Conservation (phyloP, 139 green algal species). For the Chlamydomonas sp. region DNA sequence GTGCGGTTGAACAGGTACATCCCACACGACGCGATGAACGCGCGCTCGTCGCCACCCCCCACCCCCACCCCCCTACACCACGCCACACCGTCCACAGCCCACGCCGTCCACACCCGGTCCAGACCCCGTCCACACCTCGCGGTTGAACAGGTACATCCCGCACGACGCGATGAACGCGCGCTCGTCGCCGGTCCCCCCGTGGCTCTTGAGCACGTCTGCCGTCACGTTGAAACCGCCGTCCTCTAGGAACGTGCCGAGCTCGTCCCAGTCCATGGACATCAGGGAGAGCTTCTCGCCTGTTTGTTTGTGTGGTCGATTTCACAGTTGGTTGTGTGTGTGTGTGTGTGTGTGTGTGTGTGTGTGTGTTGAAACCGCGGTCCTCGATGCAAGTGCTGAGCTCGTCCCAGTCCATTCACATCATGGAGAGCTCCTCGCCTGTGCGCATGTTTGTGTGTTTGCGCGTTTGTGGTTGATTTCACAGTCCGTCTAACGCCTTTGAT, state of each 20-base stretch:
- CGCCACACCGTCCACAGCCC: no score
- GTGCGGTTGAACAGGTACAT: constrained; percentile 28
- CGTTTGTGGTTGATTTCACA: no score
- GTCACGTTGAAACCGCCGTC: background rate
- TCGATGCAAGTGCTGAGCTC: constrained; percentile 12
- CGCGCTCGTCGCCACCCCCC: background rate
- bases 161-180: constrained; percentile 1
- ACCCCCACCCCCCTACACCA: no score
- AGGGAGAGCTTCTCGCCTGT: background rate
- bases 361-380: background rate
- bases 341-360: no score
- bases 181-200: background rate
- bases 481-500: no score
- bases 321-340: no score
- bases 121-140: constrained; percentile 4
- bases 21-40: constrained; percentile 2
- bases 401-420: constrained; percentile 12
- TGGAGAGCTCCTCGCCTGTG: background rate
- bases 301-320: no score
- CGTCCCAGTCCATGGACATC: background rate
- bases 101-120: background rate
- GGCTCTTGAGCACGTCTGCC: background rate
- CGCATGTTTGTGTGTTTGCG: background rate
- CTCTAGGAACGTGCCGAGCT: constrained; percentile 13
- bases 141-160: constrained; percentile 27